phyloP scores from a whole-genome alignment of 2,329 filamentous ascomycete genomes.

The Talaromyces sp. region DNA sequence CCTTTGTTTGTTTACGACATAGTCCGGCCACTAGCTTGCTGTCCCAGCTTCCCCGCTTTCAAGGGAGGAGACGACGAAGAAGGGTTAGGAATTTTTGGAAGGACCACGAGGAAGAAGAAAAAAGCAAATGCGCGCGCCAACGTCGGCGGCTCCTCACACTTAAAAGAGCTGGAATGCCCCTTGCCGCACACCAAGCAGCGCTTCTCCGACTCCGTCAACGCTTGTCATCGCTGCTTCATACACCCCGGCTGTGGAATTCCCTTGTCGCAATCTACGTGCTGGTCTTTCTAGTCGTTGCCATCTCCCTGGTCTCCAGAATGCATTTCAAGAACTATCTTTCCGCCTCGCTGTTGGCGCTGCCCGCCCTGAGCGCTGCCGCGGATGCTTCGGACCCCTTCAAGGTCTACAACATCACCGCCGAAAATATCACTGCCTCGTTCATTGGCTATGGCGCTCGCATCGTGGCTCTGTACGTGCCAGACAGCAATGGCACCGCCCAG shows the following conservation, averaged over 20 bases:
- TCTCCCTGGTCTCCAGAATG: conserved; percentile 30
- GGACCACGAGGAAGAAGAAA: background rate
- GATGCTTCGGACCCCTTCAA: conserved; percentile 31
- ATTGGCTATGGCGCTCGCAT: conserved; percentile 47
- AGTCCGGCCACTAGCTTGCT: background rate
- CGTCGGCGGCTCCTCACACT: background rate
- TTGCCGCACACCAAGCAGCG: conserved; percentile 9
- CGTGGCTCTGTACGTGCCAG: conserved; percentile 46
- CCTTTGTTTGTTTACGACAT: background rate
- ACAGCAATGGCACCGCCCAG: conserved; percentile 45
- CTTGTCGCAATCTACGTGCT: conserved; percentile 25
- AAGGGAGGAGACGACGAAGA: background rate
- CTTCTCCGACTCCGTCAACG: conserved; percentile 19
- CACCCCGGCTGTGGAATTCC: conserved; percentile 25
- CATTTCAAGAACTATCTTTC: conserved; percentile 30
- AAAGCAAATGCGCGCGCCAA: background rate
- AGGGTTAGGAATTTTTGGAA: background rate
- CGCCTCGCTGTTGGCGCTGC: conserved; percentile 29
- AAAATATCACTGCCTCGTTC: conserved; percentile 45
- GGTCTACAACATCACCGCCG: conserved; percentile 42
- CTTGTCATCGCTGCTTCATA: conserved; percentile 20
- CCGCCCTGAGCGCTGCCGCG: conserved; percentile 19
- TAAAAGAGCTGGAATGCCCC: conserved; percentile 13
- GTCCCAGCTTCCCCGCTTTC: conserved; percentile 7
- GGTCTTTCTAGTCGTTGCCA: conserved; percentile 25